Percentiles rank a stretch among this genome's conserved stretches.
Evolutionary conservation across 1,284 basidiomycete genomes (phyloP).

Genomic region (Ceratobasidium sp.): DNA sequence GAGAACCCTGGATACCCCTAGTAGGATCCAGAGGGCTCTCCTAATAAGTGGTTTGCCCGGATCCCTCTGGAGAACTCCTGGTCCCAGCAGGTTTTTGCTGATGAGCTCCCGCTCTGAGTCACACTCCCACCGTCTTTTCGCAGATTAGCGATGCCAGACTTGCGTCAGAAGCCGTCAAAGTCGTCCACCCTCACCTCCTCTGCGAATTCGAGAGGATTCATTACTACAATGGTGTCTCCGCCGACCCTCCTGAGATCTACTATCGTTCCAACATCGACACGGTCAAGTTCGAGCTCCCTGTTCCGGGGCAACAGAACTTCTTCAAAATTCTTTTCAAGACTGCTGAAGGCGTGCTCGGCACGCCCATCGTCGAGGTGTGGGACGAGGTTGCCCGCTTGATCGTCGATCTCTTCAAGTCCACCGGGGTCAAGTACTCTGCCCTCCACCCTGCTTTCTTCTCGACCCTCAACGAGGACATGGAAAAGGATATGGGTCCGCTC

Average conservation of each 20-base stretch:
- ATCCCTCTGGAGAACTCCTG: too few relatives aligned
- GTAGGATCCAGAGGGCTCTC: too few relatives aligned
- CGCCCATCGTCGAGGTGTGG: conserved; percentile 54
- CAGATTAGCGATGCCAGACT: too few relatives aligned
- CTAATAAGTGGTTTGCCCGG: too few relatives aligned
- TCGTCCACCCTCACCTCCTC: too few relatives aligned
- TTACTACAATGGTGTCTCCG: conserved; percentile 44
- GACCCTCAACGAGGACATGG: conserved; percentile 47
- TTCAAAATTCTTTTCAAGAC: conserved; percentile 58
- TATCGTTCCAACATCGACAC: conserved; percentile 60
- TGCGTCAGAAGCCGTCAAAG: too few relatives aligned
- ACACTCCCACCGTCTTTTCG: too few relatives aligned
- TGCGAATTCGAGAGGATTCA: conserved; percentile 23
- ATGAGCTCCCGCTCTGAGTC: too few relatives aligned
- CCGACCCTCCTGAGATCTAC: conserved; percentile 58
- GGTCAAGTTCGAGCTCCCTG: conserved; percentile 4
- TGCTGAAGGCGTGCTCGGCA: conserved; percentile 58
- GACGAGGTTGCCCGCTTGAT: conserved; percentile 51
- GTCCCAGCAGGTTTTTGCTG: too few relatives aligned
- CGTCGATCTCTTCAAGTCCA: conserved; percentile 48
- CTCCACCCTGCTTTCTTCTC: conserved; percentile 55
- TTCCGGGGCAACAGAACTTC: not conserved
- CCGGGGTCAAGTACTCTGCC: conserved; percentile 48
- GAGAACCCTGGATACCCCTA: too few relatives aligned
- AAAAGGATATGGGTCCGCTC: conserved; percentile 51